These are phyloP conservation scores for Xerocomus potaroensis DNA, from an alignment of 768 basidiomycete genomes.

Conservation along the genomic window DNA sequence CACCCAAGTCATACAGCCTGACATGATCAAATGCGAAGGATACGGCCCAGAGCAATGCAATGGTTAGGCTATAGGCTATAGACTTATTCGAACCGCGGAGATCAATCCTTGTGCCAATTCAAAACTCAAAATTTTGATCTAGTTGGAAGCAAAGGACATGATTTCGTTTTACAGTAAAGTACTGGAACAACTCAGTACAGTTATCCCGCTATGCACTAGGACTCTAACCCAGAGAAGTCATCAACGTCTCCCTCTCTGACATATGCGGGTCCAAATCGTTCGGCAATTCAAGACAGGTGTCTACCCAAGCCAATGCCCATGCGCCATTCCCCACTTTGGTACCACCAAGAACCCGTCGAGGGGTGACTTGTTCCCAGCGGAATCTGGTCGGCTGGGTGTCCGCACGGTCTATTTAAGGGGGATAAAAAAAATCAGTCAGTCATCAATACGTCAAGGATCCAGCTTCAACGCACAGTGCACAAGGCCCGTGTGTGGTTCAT, in stretches of 20 bases:
- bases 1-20: background rate
- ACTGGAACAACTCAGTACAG: background rate
- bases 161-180: slow-evolving; percentile 4
- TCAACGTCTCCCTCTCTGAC: slow-evolving; percentile 19
- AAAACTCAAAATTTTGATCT: too few relatives aligned
- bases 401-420: slow-evolving; percentile 54
- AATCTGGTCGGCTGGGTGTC: slow-evolving; percentile 73
- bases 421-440: slow-evolving; percentile 7
- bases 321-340: slow-evolving; percentile 73
- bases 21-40: too few relatives aligned
- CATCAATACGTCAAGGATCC: background rate
- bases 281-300: slow-evolving; percentile 42
- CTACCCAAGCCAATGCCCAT: slow-evolving; percentile 80
- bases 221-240: slow-evolving; percentile 10
- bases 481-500: slow-evolving; percentile 77
- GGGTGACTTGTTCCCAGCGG: slow-evolving; percentile 57
- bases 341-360: slow-evolving; percentile 56
- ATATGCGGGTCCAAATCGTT: slow-evolving; percentile 19
- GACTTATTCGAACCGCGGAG: too few relatives aligned
- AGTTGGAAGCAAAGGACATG: too few relatives aligned
- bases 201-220: background rate
- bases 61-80: too few relatives aligned
- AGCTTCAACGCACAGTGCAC: slow-evolving; percentile 58
- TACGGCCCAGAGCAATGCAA: too few relatives aligned
- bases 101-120: too few relatives aligned